Percentiles rank a stretch among this genome's conserved stretches.
Conservation (phyloP, 23 red algal genomes). For the Cyanidioschyzon merolae region DNA sequence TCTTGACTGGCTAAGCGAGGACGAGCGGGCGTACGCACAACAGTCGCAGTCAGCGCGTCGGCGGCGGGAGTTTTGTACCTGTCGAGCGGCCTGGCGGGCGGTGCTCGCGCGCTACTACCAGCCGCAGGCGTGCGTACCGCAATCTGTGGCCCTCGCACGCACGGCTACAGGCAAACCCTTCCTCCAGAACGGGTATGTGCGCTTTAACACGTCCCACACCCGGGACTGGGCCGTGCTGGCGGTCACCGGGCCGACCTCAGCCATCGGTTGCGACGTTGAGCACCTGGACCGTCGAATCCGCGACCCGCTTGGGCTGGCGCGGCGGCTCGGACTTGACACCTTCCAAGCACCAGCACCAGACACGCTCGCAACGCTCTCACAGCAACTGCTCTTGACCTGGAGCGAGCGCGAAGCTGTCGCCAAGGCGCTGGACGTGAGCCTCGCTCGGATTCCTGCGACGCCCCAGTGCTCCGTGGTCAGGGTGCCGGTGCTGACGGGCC, state of each 20-base stretch:
- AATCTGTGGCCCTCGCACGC: background rate
- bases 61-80: background rate
- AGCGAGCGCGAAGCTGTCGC: constrained; percentile 1
- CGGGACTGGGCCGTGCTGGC: constrained; percentile 8
- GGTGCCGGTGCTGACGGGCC: background rate
- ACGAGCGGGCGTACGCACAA: background rate
- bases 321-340: background rate
- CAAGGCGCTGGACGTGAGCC: background rate
- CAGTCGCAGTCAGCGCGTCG: background rate
- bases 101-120: background rate
- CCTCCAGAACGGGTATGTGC: background rate
- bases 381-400: background rate
- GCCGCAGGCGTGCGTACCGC: background rate
- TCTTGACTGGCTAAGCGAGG: background rate
- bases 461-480: background rate
- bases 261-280: constrained; percentile 7
- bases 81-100: background rate
- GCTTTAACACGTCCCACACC: background rate
- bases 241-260: background rate
- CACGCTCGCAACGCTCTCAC: background rate
- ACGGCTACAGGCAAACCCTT: background rate
- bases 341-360: background rate
- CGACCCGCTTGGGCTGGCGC: background rate
- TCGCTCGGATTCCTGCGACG: background rate
- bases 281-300: background rate